phyloP scores from a whole-genome alignment of 169 alveolate genomes.

The Cryptosporidium andersoni region DNA sequence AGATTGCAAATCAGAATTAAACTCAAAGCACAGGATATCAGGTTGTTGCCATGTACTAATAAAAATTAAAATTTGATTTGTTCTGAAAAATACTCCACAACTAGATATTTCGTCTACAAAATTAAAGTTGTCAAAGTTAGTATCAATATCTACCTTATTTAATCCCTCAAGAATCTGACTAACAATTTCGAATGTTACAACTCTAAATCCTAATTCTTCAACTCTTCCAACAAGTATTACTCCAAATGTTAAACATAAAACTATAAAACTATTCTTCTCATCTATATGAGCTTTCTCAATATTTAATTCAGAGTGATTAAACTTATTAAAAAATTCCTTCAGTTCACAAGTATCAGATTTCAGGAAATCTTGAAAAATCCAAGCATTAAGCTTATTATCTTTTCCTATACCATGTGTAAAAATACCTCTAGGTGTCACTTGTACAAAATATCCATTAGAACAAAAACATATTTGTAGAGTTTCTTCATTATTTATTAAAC shows the following conservation, averaged over 20 bases:
- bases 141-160: conserved; percentile 5
- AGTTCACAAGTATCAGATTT: too few relatives aligned
- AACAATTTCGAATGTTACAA: background rate
- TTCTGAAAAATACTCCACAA: conserved; percentile 4
- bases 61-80: conserved; percentile 7
- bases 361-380: too few relatives aligned
- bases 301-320: too few relatives aligned
- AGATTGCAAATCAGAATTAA: background rate
- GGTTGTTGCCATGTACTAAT: conserved; percentile 51
- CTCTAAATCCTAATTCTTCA: background rate
- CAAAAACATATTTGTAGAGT: conserved; percentile 14
- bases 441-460: background rate
- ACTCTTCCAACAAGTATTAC: conserved; percentile 3
- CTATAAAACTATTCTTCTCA: background rate
- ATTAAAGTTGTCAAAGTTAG: background rate
- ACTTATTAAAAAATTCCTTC: too few relatives aligned
- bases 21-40: conserved; percentile 13
- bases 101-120: conserved; percentile 24
- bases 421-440: conserved; percentile 48
- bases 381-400: too few relatives aligned
- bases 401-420: background rate
- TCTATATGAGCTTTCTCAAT: conserved; percentile 40
- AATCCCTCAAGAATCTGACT: background rate
- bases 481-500: conserved; percentile 38
- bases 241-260: conserved; percentile 11